These are phyloP conservation scores for Alternaria conjuncta DNA, from an alignment of 2,329 filamentous ascomycete species.

Conservation along the genomic window DNA sequence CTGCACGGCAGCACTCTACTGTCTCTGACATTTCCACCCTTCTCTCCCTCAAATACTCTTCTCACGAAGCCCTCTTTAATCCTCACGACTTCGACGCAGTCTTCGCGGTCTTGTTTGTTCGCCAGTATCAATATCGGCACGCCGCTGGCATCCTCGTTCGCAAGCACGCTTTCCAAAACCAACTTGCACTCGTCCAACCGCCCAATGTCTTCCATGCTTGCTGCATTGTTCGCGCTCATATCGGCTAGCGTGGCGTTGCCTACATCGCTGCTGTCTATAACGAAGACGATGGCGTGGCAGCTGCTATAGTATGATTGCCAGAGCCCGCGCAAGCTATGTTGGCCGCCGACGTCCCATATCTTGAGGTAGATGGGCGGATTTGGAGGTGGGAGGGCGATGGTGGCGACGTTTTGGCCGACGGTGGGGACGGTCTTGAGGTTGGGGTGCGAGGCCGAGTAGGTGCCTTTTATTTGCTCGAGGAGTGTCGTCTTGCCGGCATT, in stretches of 20 bases:
- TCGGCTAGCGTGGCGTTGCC: constrained; percentile 76
- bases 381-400: constrained; percentile 70
- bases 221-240: constrained; percentile 43
- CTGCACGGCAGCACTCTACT: constrained; percentile 89
- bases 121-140: constrained; percentile 91
- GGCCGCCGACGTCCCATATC: constrained; percentile 97
- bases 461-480: constrained; percentile 91
- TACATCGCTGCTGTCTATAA: constrained; percentile 94
- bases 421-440: constrained; percentile 88
- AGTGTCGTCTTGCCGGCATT: constrained; percentile 99
- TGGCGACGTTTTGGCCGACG: constrained; percentile 95
- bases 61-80: constrained; percentile 97
- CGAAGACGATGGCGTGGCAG: constrained; percentile 97
- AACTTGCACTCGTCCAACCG: constrained; percentile 86
- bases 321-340: constrained; percentile 83
- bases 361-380: constrained; percentile 92
- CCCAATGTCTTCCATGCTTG: constrained; percentile 51
- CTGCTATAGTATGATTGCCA: constrained; percentile 96
- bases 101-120: constrained; percentile 97
- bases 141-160: constrained; percentile 85
- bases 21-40: constrained; percentile 83
- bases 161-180: constrained; percentile 88
- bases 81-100: constrained; percentile 94
- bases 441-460: constrained; percentile 75
- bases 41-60: constrained; percentile 94